Conservation (phyloP, 208 protist genomes). For the Giardia muris region DNA sequence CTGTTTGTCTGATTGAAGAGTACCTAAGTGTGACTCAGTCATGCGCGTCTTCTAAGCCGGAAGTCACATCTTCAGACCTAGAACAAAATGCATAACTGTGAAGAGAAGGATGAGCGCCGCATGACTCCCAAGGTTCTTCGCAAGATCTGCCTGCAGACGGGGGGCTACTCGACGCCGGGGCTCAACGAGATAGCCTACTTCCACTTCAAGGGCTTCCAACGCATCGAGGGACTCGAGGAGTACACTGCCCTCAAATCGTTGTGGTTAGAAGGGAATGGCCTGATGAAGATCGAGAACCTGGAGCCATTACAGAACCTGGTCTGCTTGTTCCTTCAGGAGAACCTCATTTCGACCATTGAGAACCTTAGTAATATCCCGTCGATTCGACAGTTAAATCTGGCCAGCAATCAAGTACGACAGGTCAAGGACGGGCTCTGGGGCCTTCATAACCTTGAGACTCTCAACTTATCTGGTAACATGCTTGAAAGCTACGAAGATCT, state of each 20-base stretch:
- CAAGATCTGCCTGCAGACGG: constrained; percentile 58
- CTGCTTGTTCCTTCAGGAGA: constrained; percentile 67
- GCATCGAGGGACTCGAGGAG: constrained; percentile 55
- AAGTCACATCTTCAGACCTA: not conserved
- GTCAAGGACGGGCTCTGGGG: constrained; percentile 46
- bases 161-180: constrained; percentile 65
- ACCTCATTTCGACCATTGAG: constrained; percentile 64
- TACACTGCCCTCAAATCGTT: constrained; percentile 61
- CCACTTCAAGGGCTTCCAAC: constrained; percentile 60
- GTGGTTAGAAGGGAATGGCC: constrained; percentile 67
- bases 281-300: constrained; percentile 59
- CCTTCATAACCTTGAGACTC: constrained; percentile 48
- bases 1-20: not conserved
- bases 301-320: constrained; percentile 49
- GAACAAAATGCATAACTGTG: not conserved
- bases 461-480: constrained; percentile 60
- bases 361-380: constrained; percentile 53
- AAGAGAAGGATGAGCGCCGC: constrained; percentile 22
- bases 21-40: not conserved
- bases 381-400: constrained; percentile 67
- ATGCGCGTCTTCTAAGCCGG: not conserved
- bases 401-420: constrained; percentile 59
- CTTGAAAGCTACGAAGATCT: constrained; percentile 49
- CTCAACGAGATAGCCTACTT: constrained; percentile 74
- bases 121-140: constrained; percentile 32